Conservation (phyloP, 129 eudicot species). For the Logfia minima region DNA sequence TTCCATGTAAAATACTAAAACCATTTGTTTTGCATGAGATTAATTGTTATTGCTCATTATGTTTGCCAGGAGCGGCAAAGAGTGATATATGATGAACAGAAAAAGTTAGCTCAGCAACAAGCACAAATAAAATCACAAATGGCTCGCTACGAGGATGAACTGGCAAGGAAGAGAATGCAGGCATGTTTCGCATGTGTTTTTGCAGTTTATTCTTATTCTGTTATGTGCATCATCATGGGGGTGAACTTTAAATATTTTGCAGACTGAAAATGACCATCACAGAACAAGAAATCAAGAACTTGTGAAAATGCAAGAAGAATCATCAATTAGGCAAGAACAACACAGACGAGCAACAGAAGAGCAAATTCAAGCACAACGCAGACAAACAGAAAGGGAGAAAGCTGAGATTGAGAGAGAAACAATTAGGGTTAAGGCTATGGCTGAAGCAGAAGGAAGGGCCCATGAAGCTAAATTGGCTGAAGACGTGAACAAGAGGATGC, state of each 20-base stretch:
- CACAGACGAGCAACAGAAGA: conserved; percentile 95
- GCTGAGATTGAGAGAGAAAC: conserved; percentile 97
- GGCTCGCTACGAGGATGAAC: conserved; percentile 91
- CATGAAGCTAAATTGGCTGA: conserved; percentile 95
- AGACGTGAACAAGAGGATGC: conserved; percentile 84
- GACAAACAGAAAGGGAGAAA: conserved; percentile 94
- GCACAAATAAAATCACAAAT: conserved; percentile 88
- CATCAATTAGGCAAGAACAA: conserved; percentile 81
- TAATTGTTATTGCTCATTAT: conserved; percentile 15
- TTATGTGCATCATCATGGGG: not conserved
- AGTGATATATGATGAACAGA: conserved; percentile 85
- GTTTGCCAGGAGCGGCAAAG: conserved; percentile 79
- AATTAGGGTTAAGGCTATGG: conserved; percentile 85
- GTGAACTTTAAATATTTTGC: conserved; percentile 17
- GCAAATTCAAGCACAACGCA: conserved; percentile 90
- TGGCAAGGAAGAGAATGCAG: conserved; percentile 96
- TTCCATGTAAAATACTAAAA: not conserved
- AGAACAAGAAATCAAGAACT: conserved; percentile 95
- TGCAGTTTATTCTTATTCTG: not conserved
- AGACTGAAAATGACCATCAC: conserved; percentile 96
- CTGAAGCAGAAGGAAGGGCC: conserved; percentile 97
- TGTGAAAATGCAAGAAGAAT: conserved; percentile 96
- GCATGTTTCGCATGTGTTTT: conserved; percentile 29
- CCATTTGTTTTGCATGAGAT: not conserved
- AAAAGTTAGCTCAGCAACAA: conserved; percentile 82